phyloP scores from a whole-genome alignment of 805 yeast genomes.

The Candida montana region DNA sequence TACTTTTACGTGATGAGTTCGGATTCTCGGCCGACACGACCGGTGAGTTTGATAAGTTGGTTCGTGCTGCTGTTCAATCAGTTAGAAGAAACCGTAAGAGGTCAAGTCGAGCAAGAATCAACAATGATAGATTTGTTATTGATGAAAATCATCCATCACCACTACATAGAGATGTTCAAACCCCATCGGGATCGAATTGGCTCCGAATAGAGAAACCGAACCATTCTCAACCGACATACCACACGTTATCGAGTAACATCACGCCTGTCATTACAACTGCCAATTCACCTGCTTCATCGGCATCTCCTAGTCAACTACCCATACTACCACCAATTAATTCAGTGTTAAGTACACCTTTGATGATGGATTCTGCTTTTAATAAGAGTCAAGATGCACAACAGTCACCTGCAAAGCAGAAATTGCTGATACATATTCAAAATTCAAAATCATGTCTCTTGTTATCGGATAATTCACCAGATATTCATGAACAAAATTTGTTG shows the following conservation, averaged over 20 bases:
- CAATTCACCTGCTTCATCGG: conserved; percentile 3
- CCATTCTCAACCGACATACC: too few relatives aligned
- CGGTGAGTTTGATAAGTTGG: conserved; percentile 81
- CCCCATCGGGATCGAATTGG: too few relatives aligned
- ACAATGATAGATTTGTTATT: conserved; percentile 18
- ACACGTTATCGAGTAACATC: too few relatives aligned
- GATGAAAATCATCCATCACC: conserved; percentile 8
- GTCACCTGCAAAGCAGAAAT: conserved; percentile 26
- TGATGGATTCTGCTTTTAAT: conserved; percentile 5
- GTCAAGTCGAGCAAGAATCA: conserved; percentile 28
- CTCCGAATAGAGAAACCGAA: too few relatives aligned
- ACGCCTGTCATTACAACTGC: background rate
- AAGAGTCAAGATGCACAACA: conserved; percentile 11
- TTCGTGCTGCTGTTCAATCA: conserved; percentile 89
- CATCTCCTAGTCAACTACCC: conserved; percentile 2
- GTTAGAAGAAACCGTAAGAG: conserved; percentile 84
- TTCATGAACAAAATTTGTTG: conserved; percentile 41
- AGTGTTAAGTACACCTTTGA: conserved; percentile 2
- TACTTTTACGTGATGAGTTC: conserved; percentile 71
- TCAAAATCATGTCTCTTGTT: conserved; percentile 59
- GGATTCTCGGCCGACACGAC: conserved; percentile 54
- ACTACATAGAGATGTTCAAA: background rate
- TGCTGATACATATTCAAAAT: conserved; percentile 47
- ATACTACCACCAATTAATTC: conserved; percentile 7
- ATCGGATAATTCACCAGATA: conserved; percentile 20